Evolutionary conservation across 1,284 basidiomycete species (phyloP), one percentile per base, ranked within the genome.

Genomic region (Ceratorhiza oryzae-sativae): DNA sequence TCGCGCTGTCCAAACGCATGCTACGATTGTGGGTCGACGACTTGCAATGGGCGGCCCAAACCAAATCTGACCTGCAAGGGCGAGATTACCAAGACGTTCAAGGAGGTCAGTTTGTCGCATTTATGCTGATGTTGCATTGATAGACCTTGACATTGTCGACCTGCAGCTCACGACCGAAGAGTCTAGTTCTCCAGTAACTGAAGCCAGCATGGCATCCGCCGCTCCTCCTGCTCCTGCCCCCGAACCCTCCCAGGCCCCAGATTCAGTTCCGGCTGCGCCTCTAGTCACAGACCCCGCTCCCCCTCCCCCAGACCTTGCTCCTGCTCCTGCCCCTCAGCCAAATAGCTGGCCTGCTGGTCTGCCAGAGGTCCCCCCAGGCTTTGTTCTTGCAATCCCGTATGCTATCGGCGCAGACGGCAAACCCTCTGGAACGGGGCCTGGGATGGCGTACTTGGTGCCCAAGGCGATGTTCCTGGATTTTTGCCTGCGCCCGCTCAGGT

Each of bases 31-130:
- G 42, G 55, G 13, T 55, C 42, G 23, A 27, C 27, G 18, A 18
- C 20, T 1, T 70, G 67, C 30, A 51, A 46, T 6, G 67, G 67
- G 9, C 67, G 67, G 20, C 23, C 53, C 23, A 70, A 58, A 13
- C 53, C 67, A 32, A 70, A 70, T 23, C 13, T 70, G 4, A 70
- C 67, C 34, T 70, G 67, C 41, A 70, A 58, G 27, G 67, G 67
- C 18, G 67, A 70, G 9, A 15, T 15, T 27, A n/a, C 25, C 32
- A 25, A 41, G 9, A 30, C 34, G 1, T 70, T 70, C 27, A 70
- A 36, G 41, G 53, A 70, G 67, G 67, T 59, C 30, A 20, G 67
- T 25, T 1, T 32, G 13, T 42, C 23, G n/a, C 9, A n/a, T 56
- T 36, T 20, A 20, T 48, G 20, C 25, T 6, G 2, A 42, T 15